phyloP scores from a whole-genome alignment of 768 basidiomycete species.

The Russula sp. region DNA sequence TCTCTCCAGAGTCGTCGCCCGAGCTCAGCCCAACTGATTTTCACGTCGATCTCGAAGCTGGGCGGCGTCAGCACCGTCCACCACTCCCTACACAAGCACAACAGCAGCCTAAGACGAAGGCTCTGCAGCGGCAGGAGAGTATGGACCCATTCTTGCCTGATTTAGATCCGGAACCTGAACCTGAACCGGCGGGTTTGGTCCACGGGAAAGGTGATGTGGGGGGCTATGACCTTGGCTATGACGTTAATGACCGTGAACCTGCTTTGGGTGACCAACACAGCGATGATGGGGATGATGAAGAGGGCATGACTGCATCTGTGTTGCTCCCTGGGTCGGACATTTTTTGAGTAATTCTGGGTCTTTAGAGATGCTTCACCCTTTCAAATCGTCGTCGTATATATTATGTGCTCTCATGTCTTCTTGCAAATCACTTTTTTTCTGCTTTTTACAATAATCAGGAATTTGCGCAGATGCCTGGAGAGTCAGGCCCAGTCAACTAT shows the following conservation, averaged over 20 bases:
- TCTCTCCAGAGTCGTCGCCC: conserved; percentile 27
- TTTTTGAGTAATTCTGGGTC: conserved; percentile 18
- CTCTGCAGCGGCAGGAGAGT: conserved; percentile 23
- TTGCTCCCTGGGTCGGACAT: conserved; percentile 30
- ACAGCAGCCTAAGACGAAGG: background rate
- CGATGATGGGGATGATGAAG: conserved; percentile 19
- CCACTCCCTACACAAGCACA: background rate
- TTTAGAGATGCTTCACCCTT: conserved; percentile 16
- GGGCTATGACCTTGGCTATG: conserved; percentile 23
- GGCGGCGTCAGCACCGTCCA: conserved; percentile 8
- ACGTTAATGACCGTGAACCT: background rate
- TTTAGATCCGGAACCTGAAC: conserved; percentile 17
- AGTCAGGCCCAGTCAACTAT: too few relatives aligned
- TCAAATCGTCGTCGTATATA: conserved; percentile 18
- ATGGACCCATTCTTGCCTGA: conserved; percentile 29
- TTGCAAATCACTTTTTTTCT: conserved; percentile 15
- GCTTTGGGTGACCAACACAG: background rate
- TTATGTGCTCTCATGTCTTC: conserved; percentile 1
- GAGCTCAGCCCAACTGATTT: conserved; percentile 25
- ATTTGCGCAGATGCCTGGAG: background rate
- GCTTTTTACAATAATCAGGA: background rate
- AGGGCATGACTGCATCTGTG: conserved; percentile 15
- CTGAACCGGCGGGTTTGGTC: background rate
- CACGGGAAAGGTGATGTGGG: background rate
- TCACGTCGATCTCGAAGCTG: conserved; percentile 22